Evolutionary conservation across 805 yeast species (phyloP), one percentile per base, ranked within the genome.

Genomic region (Pichia eremophila): DNA sequence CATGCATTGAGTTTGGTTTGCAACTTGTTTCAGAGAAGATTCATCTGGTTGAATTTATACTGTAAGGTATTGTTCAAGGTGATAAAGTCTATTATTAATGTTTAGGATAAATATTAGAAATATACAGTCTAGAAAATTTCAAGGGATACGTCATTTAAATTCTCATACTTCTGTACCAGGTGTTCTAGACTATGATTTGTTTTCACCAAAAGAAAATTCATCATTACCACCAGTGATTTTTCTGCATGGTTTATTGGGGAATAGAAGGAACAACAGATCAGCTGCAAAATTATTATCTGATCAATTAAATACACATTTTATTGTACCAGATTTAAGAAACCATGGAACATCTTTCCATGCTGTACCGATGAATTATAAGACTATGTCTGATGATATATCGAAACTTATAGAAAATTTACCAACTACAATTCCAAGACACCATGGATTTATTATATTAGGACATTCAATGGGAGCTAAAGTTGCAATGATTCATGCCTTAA

Each of bases 381-480:
- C 86, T 2, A 72, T 91, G 72, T 83, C 95, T 0, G 78, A 83
- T 2, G 99, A 91, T 63, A 83, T 91, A n/a, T 80, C 76, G 46
- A 57, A 65, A n/a, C 85, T 89, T 25, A 49, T 57, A 8, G 40
- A 50, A 2, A 55, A 54, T 41, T 40, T 61, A 15, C 41, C 39
- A n/a, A 17, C 45, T 2, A 49, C 53, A 3, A 44, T 46, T n/a
- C 46, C 48, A 10, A 19, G 40, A 11, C 47, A 50, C 27, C 40
- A 51, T 59, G 72, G 84, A 12, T 74, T 83, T 17, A 55, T 84
- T 19, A 62, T 84, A 18, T 53, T 66, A 46, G 95, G 95, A 0
- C 93, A 85, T 61, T 84, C 91, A 0, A 83, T 85, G 93, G 99
- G 99, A 5, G 98, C 95, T 3, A 90, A 93, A 59, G 75, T 89